Evolutionary conservation across 2,329 filamentous ascomycete species (phyloP), one percentile per base, ranked within the genome.

Genomic region (Fusarium pseudoanthophilum): DNA sequence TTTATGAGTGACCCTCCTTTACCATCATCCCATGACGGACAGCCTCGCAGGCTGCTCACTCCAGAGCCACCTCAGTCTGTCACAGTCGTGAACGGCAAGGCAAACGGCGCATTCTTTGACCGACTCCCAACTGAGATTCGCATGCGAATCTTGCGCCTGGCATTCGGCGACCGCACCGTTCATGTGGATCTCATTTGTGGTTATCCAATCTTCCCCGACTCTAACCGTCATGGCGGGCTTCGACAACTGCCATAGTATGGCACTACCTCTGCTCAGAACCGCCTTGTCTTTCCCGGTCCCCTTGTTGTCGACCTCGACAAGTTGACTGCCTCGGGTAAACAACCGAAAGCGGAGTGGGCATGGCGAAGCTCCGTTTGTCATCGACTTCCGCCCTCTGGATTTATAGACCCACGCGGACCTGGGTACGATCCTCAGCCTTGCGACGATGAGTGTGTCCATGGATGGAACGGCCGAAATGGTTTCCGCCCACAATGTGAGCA

Each of bases 301-400:
- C 32, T 34, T 15, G 32, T 34, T 34, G 14, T 34, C 32, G 32
- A 34, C 32, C 32, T 34, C 32, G 32, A 34, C 32, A 34, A 34
- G 32, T 15, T 34, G 32, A 34, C 32, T 15, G 32, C 32, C 32
- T 34, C 32, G 32, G 32, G 32, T 34, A 34, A 15, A 34, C 13
- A 34, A 34, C 32, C 32, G 21, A 42, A 43, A 43, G 24, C 26
- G 24, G 11, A 34, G 8, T 34, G 46, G 46, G 4, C 2, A 13
- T 80, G 78, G 78, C 60, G 63, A 46, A 72, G 75, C 26, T 79
- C 75, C 7, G 71, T 79, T 2, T 80, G 77, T 32, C 77, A 79
- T 62, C 73, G 76, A 18, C 60, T 77, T 21, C 43, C 56, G 2
- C 75, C 67, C 2, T 51, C 42, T 11, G 34, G 64, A 0, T 6